These are phyloP conservation scores for Zygosaccharomyces lentus DNA, from an alignment of 805 yeast species.

Conservation along the genomic window DNA sequence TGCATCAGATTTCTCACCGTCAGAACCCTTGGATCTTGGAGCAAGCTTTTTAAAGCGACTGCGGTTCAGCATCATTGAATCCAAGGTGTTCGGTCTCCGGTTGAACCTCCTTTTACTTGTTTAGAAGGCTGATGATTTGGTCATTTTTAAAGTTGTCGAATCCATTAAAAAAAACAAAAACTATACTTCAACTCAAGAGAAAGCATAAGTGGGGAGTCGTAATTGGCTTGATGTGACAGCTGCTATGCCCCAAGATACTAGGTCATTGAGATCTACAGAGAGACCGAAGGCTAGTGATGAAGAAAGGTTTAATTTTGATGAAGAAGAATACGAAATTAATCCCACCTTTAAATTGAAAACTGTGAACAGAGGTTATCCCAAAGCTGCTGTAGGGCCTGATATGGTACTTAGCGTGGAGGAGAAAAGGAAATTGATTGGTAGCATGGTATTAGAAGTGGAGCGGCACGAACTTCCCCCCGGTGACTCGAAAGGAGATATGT, in stretches of 20 bases:
- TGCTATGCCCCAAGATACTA: conserved; percentile 12
- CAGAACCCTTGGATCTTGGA: conserved; percentile 7
- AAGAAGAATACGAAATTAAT: conserved; percentile 23
- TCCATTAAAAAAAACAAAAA: background rate
- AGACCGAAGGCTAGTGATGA: conserved; percentile 11
- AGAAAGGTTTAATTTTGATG: conserved; percentile 39
- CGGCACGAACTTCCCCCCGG: background rate
- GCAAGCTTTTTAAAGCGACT: conserved; percentile 11
- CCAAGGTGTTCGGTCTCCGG: background rate
- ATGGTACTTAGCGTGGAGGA: conserved; percentile 6
- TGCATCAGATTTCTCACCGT: conserved; percentile 5
- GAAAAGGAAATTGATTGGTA: conserved; percentile 15
- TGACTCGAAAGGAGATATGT: conserved; percentile 37
- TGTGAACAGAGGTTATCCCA: conserved; percentile 9
- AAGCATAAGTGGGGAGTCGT: background rate
- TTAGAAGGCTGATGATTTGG: background rate
- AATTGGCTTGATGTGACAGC: background rate
- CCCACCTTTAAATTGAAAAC: conserved; percentile 17
- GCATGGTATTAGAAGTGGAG: conserved; percentile 23
- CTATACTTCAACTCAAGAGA: background rate
- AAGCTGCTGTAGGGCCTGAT: background rate
- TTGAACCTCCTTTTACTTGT: background rate
- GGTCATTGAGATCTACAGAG: conserved; percentile 18
- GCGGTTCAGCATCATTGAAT: conserved; percentile 10
- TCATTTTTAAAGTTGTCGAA: background rate